These are phyloP conservation scores for Ophioceras dolichostomum DNA, from an alignment of 2,329 filamentous ascomycete genomes.

Conservation along the genomic window DNA sequence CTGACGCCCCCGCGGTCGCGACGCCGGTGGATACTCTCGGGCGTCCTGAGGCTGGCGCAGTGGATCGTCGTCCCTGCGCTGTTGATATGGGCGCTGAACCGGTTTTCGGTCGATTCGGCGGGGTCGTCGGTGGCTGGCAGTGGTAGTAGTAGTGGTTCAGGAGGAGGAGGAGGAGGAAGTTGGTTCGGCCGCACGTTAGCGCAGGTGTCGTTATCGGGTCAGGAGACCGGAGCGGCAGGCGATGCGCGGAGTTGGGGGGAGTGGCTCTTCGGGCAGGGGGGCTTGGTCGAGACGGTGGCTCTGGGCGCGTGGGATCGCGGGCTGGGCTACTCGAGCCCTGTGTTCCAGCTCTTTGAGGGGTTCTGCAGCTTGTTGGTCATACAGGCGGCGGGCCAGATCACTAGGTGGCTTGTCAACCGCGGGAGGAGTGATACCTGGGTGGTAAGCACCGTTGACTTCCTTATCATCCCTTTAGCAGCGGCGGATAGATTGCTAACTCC, in stretches of 20 bases:
- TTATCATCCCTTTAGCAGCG: background rate
- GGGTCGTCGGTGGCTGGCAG: conserved; percentile 24
- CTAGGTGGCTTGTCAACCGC: conserved; percentile 85
- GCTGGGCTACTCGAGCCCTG: conserved; percentile 78
- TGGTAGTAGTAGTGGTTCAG: too few relatives aligned
- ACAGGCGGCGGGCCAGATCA: conserved; percentile 87
- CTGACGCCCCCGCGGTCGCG: conserved; percentile 66
- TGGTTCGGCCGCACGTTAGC: conserved; percentile 12
- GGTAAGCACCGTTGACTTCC: conserved; percentile 39
- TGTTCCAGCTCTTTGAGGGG: conserved; percentile 90
- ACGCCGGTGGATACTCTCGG: conserved; percentile 59
- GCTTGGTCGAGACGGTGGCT: conserved; percentile 65
- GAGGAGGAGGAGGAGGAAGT: too few relatives aligned
- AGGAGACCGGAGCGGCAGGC: background rate
- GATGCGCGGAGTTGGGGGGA: conserved; percentile 50
- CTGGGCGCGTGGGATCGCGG: conserved; percentile 84
- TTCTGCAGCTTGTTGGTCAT: conserved; percentile 96
- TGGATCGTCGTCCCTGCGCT: conserved; percentile 77
- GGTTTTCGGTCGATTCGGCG: conserved; percentile 85
- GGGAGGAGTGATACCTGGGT: conserved; percentile 95
- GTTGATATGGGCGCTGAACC: conserved; percentile 89
- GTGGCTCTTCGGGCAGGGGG: conserved; percentile 81
- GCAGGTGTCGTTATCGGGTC: background rate
- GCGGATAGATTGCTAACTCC: conserved; percentile 19
- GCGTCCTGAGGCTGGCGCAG: conserved; percentile 63